Evolutionary conservation across 2,329 filamentous ascomycete genomes (phyloP), one percentile per base, ranked within the genome.

Genomic region (Neonectria punicea): DNA sequence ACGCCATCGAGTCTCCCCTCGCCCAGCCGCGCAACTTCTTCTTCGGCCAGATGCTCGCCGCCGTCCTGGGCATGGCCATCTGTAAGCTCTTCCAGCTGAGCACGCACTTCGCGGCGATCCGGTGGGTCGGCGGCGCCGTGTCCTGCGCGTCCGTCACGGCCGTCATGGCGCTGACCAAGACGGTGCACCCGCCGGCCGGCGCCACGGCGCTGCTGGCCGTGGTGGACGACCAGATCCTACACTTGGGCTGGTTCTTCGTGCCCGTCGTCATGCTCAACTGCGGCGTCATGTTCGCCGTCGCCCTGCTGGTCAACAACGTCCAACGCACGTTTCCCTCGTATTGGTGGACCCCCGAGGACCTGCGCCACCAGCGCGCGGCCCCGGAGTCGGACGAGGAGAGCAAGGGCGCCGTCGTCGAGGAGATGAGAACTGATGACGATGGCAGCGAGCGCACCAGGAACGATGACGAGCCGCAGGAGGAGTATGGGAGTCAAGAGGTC

Each of bases 171-270:
- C 72, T 93, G 22, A 93, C 91, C 2, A 90, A 90, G 57, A 93
- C 91, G 0, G 84, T 92, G 0, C 90, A 94, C 69, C 92, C 92
- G 0, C 92, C 92, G 0, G 92, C 90, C 0, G 92, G 92, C 5
- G 91, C 92, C 9, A 94, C 91, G 1, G 91, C 90, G 0, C 79
- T 94, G 1, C 79, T 94, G 28, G 90, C 90, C 0, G 89, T 91
- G 0, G 83, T 89, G 1, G 87, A 89, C 63, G 79, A 84, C 2
- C 79, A 82, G 1, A 80, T 89, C 1, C 81, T 84, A 10, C 70
- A 73, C 0, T 77, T 93, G 11, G 90, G 91, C n/a, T 94, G 92
- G 92, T 87, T 85, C 65, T 78, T 93, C 13, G 75, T 93, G 6
- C 87, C 89, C 0, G 79, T 92, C 6, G 83, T 93, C 18, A 58